Conservation (phyloP, 139 green algal genomes). For the Gonium pectorale region DNA sequence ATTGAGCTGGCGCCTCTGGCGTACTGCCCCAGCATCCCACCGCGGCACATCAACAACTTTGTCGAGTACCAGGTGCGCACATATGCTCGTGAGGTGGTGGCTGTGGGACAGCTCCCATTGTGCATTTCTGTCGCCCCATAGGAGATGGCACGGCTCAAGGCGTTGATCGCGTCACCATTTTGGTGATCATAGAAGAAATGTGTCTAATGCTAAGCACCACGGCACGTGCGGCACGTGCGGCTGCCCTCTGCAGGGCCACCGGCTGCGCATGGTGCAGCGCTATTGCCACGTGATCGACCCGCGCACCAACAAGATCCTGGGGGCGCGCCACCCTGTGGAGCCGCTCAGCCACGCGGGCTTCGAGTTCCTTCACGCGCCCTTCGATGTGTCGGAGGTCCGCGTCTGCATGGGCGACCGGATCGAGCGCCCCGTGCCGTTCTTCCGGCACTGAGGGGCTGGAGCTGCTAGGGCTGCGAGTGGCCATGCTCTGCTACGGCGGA, state of each 20-base stretch:
- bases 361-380: conserved; percentile 66
- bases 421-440: conserved; percentile 31
- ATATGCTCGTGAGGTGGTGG: too few species aligned
- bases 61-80: conserved; percentile 69
- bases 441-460: conserved; percentile 19
- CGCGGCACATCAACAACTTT: conserved; percentile 72
- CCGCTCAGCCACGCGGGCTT: conserved; percentile 50
- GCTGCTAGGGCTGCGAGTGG: too few species aligned
- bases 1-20: conserved; percentile 61
- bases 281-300: conserved; percentile 61
- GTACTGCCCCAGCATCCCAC: conserved; percentile 53
- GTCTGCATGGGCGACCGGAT: conserved; percentile 37
- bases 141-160: too few species aligned
- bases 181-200: too few species aligned
- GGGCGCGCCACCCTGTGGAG: conserved; percentile 52
- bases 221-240: too few species aligned
- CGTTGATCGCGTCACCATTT: too few species aligned
- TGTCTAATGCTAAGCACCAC: too few species aligned
- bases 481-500: too few species aligned
- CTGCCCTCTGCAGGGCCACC: conserved; percentile 52
- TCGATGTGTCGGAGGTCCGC: conserved; percentile 58
- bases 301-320: conserved; percentile 33
- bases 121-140: too few species aligned
- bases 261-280: conserved; percentile 52
- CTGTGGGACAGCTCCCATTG: too few species aligned